Base-by-base conservation (phyloP, 2,329 filamentous ascomycete species). In the Penicillium sp. region DNA sequence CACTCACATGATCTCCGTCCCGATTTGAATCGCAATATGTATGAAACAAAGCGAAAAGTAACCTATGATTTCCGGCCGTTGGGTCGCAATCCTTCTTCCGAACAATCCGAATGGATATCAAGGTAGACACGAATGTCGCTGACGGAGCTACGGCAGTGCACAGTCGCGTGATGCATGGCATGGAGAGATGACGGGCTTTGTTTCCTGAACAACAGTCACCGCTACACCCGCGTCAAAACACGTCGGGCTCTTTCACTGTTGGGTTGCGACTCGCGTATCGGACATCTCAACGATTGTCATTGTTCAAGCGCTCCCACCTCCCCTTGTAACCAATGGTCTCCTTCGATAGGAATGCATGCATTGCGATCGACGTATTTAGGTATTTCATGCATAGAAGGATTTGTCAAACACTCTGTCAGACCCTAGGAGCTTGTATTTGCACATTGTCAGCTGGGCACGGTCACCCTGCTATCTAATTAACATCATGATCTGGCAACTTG, bases 51-150 rank as follows among this genome's bases (percentile, higher is more conserved):
- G n/a, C 31, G 39, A 36, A 48, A 35, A 13, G 31, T 4, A 35
- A 13, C 13, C 31, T 25, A 23, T 39, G 21, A 39, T 38, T 48
- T 49, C 21, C 50, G 36, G 25, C 23, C 38, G 57, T 55, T 49
- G 52, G 57, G 57, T 55, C 45, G 52, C 55, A 57, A 57, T 53
- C 43, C 52, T 48, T 43, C 43, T 64, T 73, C 72, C 71, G 69
- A 66, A 61, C 60, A 61, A 60, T 72, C 72, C 71, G 72, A 73
- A 66, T 73, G 71, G 71, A 60, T 57, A 54, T 65, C 48, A 51
- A 49, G 49, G 59, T 63, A 61, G 62, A 73, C 68, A 72, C 70
- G 69, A 69, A 62, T 49, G 31, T 65, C 49, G 57, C 51, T 52
- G 57, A 53, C 49, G 49, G 54, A 33, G 36, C 35, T 42, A 42